These are phyloP conservation scores for Colletotrichum sp. DNA, from an alignment of 2,329 filamentous ascomycete genomes.

Conservation along the genomic window DNA sequence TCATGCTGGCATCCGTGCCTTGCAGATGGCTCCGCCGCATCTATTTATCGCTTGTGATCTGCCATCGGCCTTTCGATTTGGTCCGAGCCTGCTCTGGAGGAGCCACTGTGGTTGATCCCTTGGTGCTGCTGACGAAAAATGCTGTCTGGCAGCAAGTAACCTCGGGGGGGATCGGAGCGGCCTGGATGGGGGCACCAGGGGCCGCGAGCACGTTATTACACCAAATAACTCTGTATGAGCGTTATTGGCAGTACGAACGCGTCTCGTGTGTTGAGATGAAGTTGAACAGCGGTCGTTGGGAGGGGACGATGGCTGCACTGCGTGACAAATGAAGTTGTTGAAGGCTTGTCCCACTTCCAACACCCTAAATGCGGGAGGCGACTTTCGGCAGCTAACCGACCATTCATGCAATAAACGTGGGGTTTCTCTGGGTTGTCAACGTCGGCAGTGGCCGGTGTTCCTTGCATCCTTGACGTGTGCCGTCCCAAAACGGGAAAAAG, in stretches of 20 bases:
- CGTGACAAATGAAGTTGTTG: not conserved
- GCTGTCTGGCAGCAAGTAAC: not conserved
- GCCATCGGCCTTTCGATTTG: not conserved
- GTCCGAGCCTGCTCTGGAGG: not conserved
- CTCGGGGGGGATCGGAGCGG: not conserved
- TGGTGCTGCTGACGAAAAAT: not conserved
- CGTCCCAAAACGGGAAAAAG: not conserved
- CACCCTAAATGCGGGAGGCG: not conserved
- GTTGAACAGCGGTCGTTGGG: not conserved
- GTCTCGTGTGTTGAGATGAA: not conserved
- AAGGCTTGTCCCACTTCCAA: not conserved
- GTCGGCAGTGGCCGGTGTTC: not conserved
- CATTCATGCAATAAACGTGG: not conserved
- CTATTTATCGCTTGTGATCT: not conserved
- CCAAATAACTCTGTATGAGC: not conserved
- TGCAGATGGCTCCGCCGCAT: not conserved
- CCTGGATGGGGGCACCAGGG: not conserved
- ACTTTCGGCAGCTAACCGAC: not conserved
- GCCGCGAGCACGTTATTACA: not conserved
- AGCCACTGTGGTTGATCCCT: not conserved
- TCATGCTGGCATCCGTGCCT: not conserved
- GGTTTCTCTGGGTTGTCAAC: not conserved
- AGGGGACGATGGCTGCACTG: not conserved
- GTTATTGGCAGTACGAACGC: not conserved
- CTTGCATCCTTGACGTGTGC: not conserved